phyloP scores from a whole-genome alignment of 768 basidiomycete genomes.

The Podaxis sp. region DNA sequence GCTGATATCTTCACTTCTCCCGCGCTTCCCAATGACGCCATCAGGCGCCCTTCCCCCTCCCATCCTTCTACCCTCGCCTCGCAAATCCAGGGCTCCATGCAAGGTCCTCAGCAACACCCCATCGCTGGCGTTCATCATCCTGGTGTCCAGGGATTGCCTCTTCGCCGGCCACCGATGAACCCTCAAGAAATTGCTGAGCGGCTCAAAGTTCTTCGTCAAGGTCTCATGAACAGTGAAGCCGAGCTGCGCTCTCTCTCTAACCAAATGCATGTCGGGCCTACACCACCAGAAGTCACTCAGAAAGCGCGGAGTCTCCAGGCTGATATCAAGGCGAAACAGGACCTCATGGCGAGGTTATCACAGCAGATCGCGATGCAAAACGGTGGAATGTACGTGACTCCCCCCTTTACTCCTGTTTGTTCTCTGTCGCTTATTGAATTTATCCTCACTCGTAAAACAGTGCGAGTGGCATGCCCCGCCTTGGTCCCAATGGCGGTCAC shows the following conservation, averaged over 20 bases:
- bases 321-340: constrained; percentile 11
- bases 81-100: constrained; percentile 16
- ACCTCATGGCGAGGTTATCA: not conserved
- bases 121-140: constrained; percentile 2
- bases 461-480: not conserved
- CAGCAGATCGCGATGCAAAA: not conserved
- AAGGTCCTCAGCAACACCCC: constrained; percentile 8
- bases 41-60: constrained; percentile 49
- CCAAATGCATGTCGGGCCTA: constrained; percentile 14
- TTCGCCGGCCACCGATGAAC: constrained; percentile 3
- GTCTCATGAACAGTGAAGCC: not conserved
- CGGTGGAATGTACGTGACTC: not conserved
- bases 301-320: constrained; percentile 1
- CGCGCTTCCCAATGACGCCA: constrained; percentile 42
- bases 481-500: constrained; percentile 1
- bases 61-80: constrained; percentile 32
- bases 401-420: not conserved
- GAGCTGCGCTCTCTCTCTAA: not conserved
- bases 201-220: constrained; percentile 1
- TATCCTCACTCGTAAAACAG: not conserved
- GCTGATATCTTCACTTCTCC: constrained; percentile 50
- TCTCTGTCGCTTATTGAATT: not conserved
- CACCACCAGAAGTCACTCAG: not conserved
- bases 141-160: not conserved
- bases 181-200: constrained; percentile 9